phyloP scores from a whole-genome alignment of 2,329 filamentous ascomycete species.

The Diplodia seriata region DNA sequence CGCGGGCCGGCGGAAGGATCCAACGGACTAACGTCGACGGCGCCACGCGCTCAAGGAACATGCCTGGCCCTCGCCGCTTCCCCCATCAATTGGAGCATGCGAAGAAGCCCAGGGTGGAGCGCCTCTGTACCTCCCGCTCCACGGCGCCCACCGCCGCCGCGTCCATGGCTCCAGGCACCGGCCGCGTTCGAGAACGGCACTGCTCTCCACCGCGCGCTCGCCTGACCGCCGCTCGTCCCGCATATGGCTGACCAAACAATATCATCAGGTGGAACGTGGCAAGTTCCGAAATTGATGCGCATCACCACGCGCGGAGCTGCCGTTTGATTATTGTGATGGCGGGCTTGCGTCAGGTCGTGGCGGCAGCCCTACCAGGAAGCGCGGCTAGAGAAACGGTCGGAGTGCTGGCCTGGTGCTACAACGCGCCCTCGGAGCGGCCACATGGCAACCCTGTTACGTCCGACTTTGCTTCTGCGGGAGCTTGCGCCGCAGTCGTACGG shows the following conservation, averaged over 20 bases:
- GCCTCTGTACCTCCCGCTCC: slow-evolving; percentile 18
- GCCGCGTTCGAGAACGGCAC: slow-evolving; percentile 14
- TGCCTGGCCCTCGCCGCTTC: slow-evolving; percentile 17
- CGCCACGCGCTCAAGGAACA: slow-evolving; percentile 26
- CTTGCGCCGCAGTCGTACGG: slow-evolving; percentile 19
- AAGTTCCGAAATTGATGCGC: slow-evolving; percentile 30
- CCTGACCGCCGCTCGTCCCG: slow-evolving; percentile 21
- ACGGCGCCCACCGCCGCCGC: slow-evolving; percentile 19
- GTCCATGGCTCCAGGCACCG: slow-evolving; percentile 14
- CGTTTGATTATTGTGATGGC: slow-evolving; percentile 22
- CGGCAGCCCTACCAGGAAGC: slow-evolving; percentile 27
- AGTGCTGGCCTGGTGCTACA: neutral
- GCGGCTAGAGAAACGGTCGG: slow-evolving; percentile 26
- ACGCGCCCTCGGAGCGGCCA: slow-evolving; percentile 23
- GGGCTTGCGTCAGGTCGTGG: slow-evolving; percentile 19
- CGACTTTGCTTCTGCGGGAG: slow-evolving; percentile 26
- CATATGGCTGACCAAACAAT: slow-evolving; percentile 14
- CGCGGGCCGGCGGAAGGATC: slow-evolving; percentile 30
- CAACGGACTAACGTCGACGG: slow-evolving; percentile 26
- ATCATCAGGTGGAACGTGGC: slow-evolving; percentile 21
- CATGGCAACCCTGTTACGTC: slow-evolving; percentile 26
- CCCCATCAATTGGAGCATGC: slow-evolving; percentile 25
- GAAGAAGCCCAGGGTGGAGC: slow-evolving; percentile 14
- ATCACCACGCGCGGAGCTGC: slow-evolving; percentile 15
- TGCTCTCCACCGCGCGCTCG: slow-evolving; percentile 5